Evolutionary conservation across 495 filamentous ascomycete species (phyloP), one percentile per base, ranked within the genome.

Genomic region (Podospora didyma): DNA sequence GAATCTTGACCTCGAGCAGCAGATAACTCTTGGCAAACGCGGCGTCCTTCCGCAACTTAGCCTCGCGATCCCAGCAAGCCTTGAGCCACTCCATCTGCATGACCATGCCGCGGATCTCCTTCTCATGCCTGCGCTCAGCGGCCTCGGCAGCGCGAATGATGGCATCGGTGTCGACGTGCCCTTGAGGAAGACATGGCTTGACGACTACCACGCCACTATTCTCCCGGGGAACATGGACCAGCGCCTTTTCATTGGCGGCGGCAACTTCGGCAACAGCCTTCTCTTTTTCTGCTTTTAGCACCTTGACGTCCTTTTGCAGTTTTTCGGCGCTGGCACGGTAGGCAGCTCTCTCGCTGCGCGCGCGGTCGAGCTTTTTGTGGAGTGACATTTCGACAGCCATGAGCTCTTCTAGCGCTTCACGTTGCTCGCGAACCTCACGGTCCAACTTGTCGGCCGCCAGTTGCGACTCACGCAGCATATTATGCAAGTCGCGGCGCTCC

Each of bases 41-140:
- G 51, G 92, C 75, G 58, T 89, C 88, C 45, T 77, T 78, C 46
- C 94, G 79, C 73, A 97, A 86, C 51, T 80, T 83, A 62, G 88
- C 83, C 73, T 96, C 93, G 21, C 94, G 81, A 66, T 82, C 78
- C 68, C 86, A 85, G 49, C 85, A 82, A 4, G 89, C 90, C 56
- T 86, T 80, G 56, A 97, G 82, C 86, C 89, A 98, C 59, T 91
- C 79, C 62, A 97, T 93, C 69, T 96, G 91, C 72, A 92, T 87
- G 57, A 82, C 83, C 66, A 98, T 76, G 11, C 92, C 92, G 47
- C 84, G 81, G 28, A 96, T 79, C 73, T 97, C 95, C 62, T 86
- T 87, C 57, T 81, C 80, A 61, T 96, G 92, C 49, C 80, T 75
- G 53, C 78, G 76, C 62, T 88, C 79, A 10, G 73, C 73, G 34